A percentile compares a stretch with the other conserved stretches of the same genome.
These are phyloP conservation scores for Alopecurus myosuroides DNA, from an alignment of 176 grass and related monocot species.

Conservation along the genomic window DNA sequence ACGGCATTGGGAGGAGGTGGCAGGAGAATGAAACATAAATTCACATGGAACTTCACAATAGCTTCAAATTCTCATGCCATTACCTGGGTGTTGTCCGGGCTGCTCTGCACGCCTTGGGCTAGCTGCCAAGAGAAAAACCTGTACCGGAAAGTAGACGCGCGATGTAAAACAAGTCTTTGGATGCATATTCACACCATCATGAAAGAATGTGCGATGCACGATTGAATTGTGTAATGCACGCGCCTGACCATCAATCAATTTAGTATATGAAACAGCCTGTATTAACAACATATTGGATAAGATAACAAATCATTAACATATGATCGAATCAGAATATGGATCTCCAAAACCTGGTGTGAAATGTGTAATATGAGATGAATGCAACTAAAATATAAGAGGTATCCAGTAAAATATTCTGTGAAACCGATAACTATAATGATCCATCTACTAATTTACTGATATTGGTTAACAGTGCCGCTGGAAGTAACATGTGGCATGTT, in stretches of 20 bases:
- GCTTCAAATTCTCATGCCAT: not conserved
- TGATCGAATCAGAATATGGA: not conserved
- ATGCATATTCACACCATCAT: not conserved
- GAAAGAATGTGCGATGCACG: not conserved
- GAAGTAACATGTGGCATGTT: not conserved
- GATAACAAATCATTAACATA: not conserved
- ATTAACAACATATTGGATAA: not conserved
- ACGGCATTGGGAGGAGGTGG: not conserved
- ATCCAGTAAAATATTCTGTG: not conserved
- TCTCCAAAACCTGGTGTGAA: not conserved
- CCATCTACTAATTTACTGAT: not conserved
- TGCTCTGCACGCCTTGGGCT: slow-evolving; percentile 65
- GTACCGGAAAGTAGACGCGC: not conserved
- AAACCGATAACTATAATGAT: not conserved
- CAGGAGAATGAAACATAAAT: not conserved
- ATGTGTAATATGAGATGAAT: not conserved
- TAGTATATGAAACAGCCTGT: not conserved
- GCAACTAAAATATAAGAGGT: not conserved
- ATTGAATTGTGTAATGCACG: not conserved
- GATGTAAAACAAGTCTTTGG: not conserved
- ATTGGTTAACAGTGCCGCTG: not conserved
- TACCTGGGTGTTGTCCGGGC: slow-evolving; percentile 79
- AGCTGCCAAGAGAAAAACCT: slow-evolving; percentile 82
- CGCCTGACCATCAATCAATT: not conserved
- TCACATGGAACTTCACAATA: not conserved